Conservation (phyloP, 176 grass and related monocot genomes). For the Thalia dealbata region DNA sequence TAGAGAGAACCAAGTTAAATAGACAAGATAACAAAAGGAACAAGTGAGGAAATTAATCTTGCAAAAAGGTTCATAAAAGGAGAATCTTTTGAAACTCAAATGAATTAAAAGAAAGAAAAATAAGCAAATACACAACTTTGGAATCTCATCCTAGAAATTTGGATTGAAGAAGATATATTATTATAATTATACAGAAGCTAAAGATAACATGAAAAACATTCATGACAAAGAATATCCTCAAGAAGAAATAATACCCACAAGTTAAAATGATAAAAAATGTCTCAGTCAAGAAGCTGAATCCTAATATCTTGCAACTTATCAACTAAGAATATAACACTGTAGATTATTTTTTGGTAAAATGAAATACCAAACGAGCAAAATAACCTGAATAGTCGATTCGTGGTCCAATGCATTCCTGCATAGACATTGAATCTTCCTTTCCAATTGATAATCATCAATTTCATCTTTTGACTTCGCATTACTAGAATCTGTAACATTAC, state of each 20-base stretch:
- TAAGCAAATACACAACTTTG: not conserved
- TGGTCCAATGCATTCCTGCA: slow-evolving; percentile 40
- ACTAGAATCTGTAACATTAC: slow-evolving; percentile 14
- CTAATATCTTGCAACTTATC: not conserved
- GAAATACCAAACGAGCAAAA: slow-evolving; percentile 5
- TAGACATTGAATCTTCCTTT: slow-evolving; percentile 46
- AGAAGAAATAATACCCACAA: not conserved
- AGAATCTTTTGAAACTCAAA: not conserved
- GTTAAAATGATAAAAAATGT: not conserved
- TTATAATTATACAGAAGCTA: not conserved
- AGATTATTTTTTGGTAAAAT: slow-evolving; percentile 7
- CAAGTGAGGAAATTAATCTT: not conserved
- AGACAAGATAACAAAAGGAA: not conserved
- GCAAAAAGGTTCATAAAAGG: not conserved
- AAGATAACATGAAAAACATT: not conserved
- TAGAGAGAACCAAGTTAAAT: not conserved
- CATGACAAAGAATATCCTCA: not conserved
- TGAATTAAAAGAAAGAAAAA: not conserved
- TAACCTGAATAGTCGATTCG: slow-evolving; percentile 60
- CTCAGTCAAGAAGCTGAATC: no score
- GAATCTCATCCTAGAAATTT: not conserved
- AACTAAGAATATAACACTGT: not conserved
- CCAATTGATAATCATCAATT: slow-evolving; percentile 28
- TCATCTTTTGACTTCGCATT: slow-evolving; percentile 33
- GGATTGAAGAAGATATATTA: not conserved